These are phyloP conservation scores for Astrothelium subdiscretum DNA, from an alignment of 495 filamentous ascomycete species.

Conservation along the genomic window DNA sequence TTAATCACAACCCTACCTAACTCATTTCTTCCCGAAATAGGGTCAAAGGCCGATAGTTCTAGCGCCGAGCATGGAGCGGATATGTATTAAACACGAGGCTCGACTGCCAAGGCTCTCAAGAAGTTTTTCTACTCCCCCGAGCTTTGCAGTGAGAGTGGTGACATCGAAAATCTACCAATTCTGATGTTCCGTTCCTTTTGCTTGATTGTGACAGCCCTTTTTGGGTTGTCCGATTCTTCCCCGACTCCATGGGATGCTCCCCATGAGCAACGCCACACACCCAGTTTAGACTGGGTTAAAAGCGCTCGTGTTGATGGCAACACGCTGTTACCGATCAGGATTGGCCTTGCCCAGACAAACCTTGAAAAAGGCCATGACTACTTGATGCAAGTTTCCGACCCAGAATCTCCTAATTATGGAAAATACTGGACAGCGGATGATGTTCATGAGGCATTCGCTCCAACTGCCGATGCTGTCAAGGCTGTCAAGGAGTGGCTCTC, in stretches of 20 bases:
- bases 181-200: not conserved
- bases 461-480: constrained; percentile 6
- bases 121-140: not conserved
- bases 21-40: not conserved
- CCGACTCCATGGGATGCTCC: not conserved
- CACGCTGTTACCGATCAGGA: constrained; percentile 11
- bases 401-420: constrained; percentile 17
- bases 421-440: constrained; percentile 19
- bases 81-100: not conserved
- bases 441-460: constrained; percentile 16
- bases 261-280: not conserved
- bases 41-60: not conserved
- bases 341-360: constrained; percentile 14
- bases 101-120: not conserved
- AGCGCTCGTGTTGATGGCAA: constrained; percentile 4
- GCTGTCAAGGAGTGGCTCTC: constrained; percentile 14
- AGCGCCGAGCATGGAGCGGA: not conserved
- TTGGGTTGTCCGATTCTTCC: not conserved
- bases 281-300: constrained; percentile 7
- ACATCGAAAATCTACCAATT: not conserved
- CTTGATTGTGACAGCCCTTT: not conserved
- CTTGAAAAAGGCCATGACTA: constrained; percentile 10
- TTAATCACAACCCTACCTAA: not conserved
- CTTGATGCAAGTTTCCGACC: constrained; percentile 14
- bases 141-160: not conserved